Evolutionary conservation across 768 basidiomycete genomes (phyloP).

Genomic region (Cubamyces lactineus): DNA sequence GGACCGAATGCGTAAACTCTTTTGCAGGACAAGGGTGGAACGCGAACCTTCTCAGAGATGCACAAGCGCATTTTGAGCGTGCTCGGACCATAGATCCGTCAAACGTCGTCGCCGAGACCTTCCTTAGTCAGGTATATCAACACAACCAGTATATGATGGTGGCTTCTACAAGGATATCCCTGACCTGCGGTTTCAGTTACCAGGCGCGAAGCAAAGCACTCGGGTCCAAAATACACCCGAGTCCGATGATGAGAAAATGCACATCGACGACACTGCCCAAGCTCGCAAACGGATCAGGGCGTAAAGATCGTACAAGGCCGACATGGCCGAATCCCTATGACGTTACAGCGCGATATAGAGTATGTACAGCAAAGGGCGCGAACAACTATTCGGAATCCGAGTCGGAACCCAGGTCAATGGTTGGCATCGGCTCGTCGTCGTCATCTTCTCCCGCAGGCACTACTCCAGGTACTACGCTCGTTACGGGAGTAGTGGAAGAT

Average conservation of each 20-base stretch:
- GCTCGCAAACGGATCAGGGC: constrained; percentile 43
- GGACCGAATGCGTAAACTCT: not conserved
- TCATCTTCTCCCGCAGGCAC: constrained; percentile 50
- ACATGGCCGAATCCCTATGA: not conserved
- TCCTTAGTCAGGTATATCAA: constrained; percentile 53
- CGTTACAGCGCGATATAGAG: not conserved
- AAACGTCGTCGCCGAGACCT: constrained; percentile 54
- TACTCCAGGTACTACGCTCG: not conserved
- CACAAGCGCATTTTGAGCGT: constrained; percentile 68
- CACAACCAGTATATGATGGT: constrained; percentile 22
- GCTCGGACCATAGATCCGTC: constrained; percentile 61
- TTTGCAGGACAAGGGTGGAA: constrained; percentile 35
- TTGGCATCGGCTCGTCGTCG: constrained; percentile 75
- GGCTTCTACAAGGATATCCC: not conserved
- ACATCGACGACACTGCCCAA: constrained; percentile 30
- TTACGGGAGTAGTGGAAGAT: not conserved
- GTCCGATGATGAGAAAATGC: constrained; percentile 44
- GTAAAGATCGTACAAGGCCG: not conserved
- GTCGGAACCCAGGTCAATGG: constrained; percentile 79
- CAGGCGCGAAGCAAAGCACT: constrained; percentile 17
- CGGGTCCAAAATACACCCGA: constrained; percentile 27
- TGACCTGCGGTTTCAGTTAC: constrained; percentile 16
- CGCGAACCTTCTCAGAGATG: constrained; percentile 48
- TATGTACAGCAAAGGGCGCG: not conserved
- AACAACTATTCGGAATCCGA: constrained; percentile 55